Evolutionary conservation across 495 filamentous ascomycete species (phyloP).

Genomic region (Thermochaetoides thermophila): DNA sequence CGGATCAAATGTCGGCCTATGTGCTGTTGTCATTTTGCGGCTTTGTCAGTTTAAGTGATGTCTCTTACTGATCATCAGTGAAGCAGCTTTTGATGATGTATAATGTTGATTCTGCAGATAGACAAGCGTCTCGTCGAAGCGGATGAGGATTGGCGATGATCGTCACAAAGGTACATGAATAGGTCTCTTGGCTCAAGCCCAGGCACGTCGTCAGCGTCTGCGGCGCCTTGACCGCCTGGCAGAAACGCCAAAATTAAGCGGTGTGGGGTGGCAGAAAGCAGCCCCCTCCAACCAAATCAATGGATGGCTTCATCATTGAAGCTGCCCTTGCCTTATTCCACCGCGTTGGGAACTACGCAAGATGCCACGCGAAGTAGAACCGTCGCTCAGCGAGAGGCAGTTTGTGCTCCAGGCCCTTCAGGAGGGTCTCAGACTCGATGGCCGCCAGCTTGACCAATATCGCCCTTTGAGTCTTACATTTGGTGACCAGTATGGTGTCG

Average conservation of each 20-base stretch:
- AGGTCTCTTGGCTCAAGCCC: not conserved
- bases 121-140: too few relatives aligned
- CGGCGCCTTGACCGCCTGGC: slow-evolving; percentile 7
- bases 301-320: slow-evolving; percentile 4
- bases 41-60: too few relatives aligned
- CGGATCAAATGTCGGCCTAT: slow-evolving; percentile 88
- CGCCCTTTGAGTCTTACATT: slow-evolving; percentile 65
- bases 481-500: slow-evolving; percentile 80
- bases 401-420: slow-evolving; percentile 64
- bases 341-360: slow-evolving; percentile 7
- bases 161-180: not conserved
- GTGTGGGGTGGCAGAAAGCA: slow-evolving; percentile 17
- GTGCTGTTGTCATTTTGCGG: slow-evolving; percentile 55
- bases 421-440: slow-evolving; percentile 68
- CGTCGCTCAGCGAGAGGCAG: slow-evolving; percentile 61
- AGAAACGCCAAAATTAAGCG: slow-evolving; percentile 18
- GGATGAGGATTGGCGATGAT: slow-evolving; percentile 5
- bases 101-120: too few relatives aligned
- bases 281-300: slow-evolving; percentile 9
- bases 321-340: slow-evolving; percentile 5
- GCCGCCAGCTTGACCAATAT: slow-evolving; percentile 62
- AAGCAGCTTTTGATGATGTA: not conserved
- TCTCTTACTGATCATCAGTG: not conserved
- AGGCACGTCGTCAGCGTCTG: not conserved
- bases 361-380: slow-evolving; percentile 84